Evolutionary conservation across 129 eudicot species (phyloP).

Genomic region (Saposhnikovia divaricata): DNA sequence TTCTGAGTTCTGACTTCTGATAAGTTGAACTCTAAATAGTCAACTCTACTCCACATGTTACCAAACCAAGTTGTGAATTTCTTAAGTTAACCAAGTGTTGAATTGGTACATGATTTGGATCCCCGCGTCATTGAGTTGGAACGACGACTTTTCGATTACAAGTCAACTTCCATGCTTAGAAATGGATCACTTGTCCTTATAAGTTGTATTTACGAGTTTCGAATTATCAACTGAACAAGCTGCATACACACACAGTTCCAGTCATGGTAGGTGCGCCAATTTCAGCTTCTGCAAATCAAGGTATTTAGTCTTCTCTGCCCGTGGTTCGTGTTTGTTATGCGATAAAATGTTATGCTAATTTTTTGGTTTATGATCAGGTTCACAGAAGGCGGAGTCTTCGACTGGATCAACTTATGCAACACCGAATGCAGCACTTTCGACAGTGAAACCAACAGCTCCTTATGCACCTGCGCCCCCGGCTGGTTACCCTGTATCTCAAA

Average conservation of each 20-base stretch:
- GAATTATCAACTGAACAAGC: conserved; percentile 1
- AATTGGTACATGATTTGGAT: not conserved
- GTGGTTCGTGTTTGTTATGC: not conserved
- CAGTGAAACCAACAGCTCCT: conserved; percentile 16
- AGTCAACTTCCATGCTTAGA: conserved; percentile 1
- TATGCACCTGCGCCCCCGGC: conserved; percentile 9
- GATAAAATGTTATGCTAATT: not conserved
- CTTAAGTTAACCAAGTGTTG: conserved; percentile 2
- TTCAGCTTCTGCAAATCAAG: conserved; percentile 6
- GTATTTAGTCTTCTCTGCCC: not conserved
- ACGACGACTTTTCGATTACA: not conserved
- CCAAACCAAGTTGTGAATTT: conserved; percentile 2
- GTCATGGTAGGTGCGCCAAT: conserved; percentile 19
- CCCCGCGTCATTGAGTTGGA: not conserved
- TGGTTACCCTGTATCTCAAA: not conserved
- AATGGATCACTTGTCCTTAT: not conserved
- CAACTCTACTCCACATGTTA: conserved; percentile 13
- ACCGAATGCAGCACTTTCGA: conserved; percentile 21
- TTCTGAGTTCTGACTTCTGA: not conserved
- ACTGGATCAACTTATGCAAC: conserved; percentile 17
- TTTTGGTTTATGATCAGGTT: not conserved
- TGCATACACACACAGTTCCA: not conserved
- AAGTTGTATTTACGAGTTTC: not conserved
- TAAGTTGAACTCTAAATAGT: not conserved
- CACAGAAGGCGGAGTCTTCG: not conserved